Conservation (phyloP, 768 basidiomycete genomes). For the Podaxis sp. region DNA sequence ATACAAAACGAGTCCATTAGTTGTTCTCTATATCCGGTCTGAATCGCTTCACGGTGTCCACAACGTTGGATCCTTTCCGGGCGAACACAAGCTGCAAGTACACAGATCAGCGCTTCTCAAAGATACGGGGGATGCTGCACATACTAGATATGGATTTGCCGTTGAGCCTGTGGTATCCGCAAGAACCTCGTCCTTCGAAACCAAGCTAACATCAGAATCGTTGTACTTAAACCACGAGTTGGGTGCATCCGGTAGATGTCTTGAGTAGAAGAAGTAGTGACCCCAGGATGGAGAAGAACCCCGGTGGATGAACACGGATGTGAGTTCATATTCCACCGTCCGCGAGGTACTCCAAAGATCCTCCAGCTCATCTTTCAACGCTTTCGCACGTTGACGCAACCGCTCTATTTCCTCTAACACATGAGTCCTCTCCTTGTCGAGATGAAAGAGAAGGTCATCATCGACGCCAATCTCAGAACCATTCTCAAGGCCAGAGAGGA, state of each 20-base stretch:
- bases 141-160: conserved; percentile 86
- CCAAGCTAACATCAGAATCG: conserved; percentile 80
- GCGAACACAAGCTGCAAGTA: conserved; percentile 73
- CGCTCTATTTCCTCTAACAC: conserved; percentile 57
- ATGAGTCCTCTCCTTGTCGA: conserved; percentile 52
- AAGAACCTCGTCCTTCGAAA: conserved; percentile 79
- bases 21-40: conserved; percentile 27
- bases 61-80: conserved; percentile 72
- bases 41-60: conserved; percentile 78
- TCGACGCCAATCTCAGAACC: conserved; percentile 53
- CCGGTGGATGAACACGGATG: conserved; percentile 93
- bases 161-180: conserved; percentile 88
- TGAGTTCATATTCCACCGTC: conserved; percentile 80
- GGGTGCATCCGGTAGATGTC: conserved; percentile 75
- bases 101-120: conserved; percentile 4
- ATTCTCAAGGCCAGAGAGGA: conserved; percentile 49
- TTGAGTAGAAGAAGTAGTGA: conserved; percentile 95
- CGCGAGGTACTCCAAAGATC: conserved; percentile 68
- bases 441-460: conserved; percentile 47
- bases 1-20: conserved; percentile 9
- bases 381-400: conserved; percentile 45
- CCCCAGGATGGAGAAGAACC: conserved; percentile 86
- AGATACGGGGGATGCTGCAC: conserved; percentile 22
- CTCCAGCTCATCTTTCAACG: conserved; percentile 71
- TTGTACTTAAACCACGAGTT: conserved; percentile 97